Evolutionary conservation across 768 basidiomycete species (phyloP).

Genomic region (Tricholoma sp.): DNA sequence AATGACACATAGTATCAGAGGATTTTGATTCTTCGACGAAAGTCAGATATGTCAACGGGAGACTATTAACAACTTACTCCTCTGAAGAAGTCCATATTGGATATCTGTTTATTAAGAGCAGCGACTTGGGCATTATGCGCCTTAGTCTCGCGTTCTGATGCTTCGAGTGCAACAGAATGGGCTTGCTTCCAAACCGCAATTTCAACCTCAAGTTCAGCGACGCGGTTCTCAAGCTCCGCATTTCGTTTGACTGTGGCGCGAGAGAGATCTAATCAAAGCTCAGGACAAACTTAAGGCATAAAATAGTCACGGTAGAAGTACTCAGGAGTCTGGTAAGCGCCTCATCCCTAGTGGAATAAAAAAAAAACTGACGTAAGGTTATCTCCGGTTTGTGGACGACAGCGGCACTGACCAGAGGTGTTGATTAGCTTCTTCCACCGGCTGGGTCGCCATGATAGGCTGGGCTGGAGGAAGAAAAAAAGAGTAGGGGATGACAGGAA

Average conservation of each 20-base stretch:
- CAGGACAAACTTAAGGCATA: background rate
- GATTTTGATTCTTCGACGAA: constrained; percentile 47
- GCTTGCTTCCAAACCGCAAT: constrained; percentile 68
- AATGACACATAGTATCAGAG: constrained; percentile 70
- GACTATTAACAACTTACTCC: constrained; percentile 17
- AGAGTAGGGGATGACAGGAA: constrained; percentile 15
- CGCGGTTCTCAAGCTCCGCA: constrained; percentile 55
- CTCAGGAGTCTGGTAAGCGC: constrained; percentile 58
- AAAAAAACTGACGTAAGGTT: constrained; percentile 14
- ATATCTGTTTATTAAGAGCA: constrained; percentile 60
- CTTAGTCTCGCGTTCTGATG: constrained; percentile 56
- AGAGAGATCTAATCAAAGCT: constrained; percentile 47
- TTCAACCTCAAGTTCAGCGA: constrained; percentile 67
- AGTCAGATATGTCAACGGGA: background rate
- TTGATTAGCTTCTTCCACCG: constrained; percentile 54
- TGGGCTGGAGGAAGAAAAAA: constrained; percentile 32
- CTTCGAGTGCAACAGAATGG: constrained; percentile 56
- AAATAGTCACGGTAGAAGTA: constrained; percentile 19
- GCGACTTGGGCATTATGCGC: constrained; percentile 66
- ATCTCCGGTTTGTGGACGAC: constrained; percentile 3
- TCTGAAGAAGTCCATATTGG: constrained; percentile 50
- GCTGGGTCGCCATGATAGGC: constrained; percentile 51
- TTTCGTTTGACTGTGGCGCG: constrained; percentile 60
- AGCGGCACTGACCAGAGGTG: constrained; percentile 57
- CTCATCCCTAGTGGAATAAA: constrained; percentile 54